Percentiles rank a stretch among this genome's conserved stretches.
Conservation (phyloP, 768 basidiomycete species). For the Psilocybe subaeruginosa region DNA sequence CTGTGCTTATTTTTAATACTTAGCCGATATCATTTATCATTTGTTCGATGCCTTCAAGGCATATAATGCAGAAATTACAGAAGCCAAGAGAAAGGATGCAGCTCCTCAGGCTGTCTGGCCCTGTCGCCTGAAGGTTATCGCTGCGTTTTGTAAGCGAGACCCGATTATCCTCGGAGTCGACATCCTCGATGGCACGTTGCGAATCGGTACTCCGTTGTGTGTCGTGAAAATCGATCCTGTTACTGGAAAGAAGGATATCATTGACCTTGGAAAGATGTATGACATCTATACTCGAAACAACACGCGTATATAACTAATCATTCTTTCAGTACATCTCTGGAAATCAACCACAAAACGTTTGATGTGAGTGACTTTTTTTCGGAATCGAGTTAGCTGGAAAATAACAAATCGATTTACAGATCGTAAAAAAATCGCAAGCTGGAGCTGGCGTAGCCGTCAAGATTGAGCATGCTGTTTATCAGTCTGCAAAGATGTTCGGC, state of each 20-base stretch:
- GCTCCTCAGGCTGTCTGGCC: slow-evolving; percentile 98
- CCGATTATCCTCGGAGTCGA: slow-evolving; percentile 97
- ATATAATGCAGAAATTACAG: slow-evolving; percentile 89
- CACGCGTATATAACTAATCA: slow-evolving; percentile 1
- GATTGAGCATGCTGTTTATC: slow-evolving; percentile 96
- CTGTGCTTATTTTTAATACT: slow-evolving; percentile 9
- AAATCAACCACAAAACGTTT: slow-evolving; percentile 92
- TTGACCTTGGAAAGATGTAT: slow-evolving; percentile 93
- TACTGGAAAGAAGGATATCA: slow-evolving; percentile 89
- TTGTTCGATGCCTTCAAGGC: slow-evolving; percentile 95
- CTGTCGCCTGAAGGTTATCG: slow-evolving; percentile 88
- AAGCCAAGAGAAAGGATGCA: slow-evolving; percentile 90
- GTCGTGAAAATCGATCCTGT: slow-evolving; percentile 91
- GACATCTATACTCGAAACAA: slow-evolving; percentile 28
- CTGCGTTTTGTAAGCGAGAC: slow-evolving; percentile 95
- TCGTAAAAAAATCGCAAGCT: slow-evolving; percentile 92
- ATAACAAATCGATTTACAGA: slow-evolving; percentile 41
- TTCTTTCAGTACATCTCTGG: slow-evolving; percentile 79
- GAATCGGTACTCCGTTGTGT: slow-evolving; percentile 92
- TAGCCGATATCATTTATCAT: slow-evolving; percentile 99
- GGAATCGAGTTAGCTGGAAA: slow-evolving; percentile 1
- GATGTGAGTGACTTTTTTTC: slow-evolving; percentile 54
- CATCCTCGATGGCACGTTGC: slow-evolving; percentile 89
- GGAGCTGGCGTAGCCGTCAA: slow-evolving; percentile 97
- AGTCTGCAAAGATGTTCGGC: slow-evolving; percentile 94